A percentile compares a stretch with the other conserved stretches of the same genome.
Evolutionary conservation across 495 filamentous ascomycete genomes (phyloP).

Genomic region (Neurospora sublineolata): DNA sequence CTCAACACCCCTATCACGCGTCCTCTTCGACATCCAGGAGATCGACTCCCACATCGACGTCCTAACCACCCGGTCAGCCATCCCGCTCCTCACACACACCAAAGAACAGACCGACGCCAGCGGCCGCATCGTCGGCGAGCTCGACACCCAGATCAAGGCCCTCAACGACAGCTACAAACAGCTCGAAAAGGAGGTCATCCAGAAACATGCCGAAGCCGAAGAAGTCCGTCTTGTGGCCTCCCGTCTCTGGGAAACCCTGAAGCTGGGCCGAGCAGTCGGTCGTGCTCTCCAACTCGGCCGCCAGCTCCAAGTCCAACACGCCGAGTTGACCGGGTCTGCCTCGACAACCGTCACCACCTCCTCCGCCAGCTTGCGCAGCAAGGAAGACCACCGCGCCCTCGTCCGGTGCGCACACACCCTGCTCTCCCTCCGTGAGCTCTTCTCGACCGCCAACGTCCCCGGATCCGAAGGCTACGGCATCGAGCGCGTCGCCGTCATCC

Average conservation of each 20-base stretch:
- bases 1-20: slow-evolving; percentile 82
- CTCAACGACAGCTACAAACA: slow-evolving; percentile 76
- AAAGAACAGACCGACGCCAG: slow-evolving; percentile 58
- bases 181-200: slow-evolving; percentile 69
- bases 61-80: slow-evolving; percentile 72
- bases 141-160: slow-evolving; percentile 62
- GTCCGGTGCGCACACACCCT: slow-evolving; percentile 69
- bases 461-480: slow-evolving; percentile 70
- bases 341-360: slow-evolving; percentile 13
- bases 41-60: slow-evolving; percentile 90
- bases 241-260: slow-evolving; percentile 67
- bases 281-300: slow-evolving; percentile 68
- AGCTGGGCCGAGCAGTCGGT: slow-evolving; percentile 61
- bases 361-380: slow-evolving; percentile 14
- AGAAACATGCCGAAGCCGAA: slow-evolving; percentile 71
- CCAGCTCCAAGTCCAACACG: slow-evolving; percentile 74
- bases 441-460: slow-evolving; percentile 45
- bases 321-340: slow-evolving; percentile 30
- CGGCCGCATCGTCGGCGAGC: slow-evolving; percentile 53
- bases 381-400: slow-evolving; percentile 66
- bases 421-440: slow-evolving; percentile 57
- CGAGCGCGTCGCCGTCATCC: slow-evolving; percentile 55
- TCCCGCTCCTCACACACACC: slow-evolving; percentile 74
- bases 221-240: slow-evolving; percentile 61
- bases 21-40: slow-evolving; percentile 94